A percentile compares a stretch with the other conserved stretches of the same genome.
phyloP scores from a whole-genome alignment of 805 yeast species.

The Candida ponderosae region DNA sequence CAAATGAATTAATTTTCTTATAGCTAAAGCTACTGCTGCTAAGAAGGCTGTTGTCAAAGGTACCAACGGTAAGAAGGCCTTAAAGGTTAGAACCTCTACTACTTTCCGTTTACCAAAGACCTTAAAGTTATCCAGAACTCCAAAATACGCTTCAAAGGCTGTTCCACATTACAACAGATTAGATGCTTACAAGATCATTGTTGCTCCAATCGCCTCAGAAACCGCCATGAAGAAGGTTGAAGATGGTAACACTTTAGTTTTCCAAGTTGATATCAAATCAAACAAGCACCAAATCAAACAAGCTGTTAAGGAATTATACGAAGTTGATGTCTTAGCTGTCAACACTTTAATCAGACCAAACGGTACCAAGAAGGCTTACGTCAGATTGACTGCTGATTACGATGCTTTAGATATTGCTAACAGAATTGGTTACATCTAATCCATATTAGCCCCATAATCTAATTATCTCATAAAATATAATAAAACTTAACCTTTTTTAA shows the following conservation, averaged over 20 bases:
- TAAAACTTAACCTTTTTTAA: too few species aligned
- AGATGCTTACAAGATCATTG: conserved; percentile 91
- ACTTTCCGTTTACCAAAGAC: conserved; percentile 98
- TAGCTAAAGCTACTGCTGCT: conserved; percentile 88
- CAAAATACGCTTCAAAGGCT: conserved; percentile 91
- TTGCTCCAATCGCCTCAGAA: conserved; percentile 94
- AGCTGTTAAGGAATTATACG: conserved; percentile 97
- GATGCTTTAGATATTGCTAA: conserved; percentile 99
- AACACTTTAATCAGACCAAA: conserved; percentile 98
- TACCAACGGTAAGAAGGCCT: conserved; percentile 81
- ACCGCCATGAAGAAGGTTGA: conserved; percentile 99
- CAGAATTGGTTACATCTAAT: conserved; percentile 98
- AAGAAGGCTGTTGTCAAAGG: conserved; percentile 99
- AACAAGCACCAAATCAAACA: conserved; percentile 98
- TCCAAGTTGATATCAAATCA: conserved; percentile 95
- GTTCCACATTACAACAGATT: conserved; percentile 97
- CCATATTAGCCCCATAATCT: conserved; percentile 5
- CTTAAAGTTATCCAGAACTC: conserved; percentile 85
- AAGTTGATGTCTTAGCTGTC: conserved; percentile 87
- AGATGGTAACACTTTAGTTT: conserved; percentile 98
- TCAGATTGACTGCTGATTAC: conserved; percentile 97
- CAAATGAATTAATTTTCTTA: conserved; percentile 14
- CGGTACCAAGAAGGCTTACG: conserved; percentile 99
- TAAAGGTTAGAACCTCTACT: conserved; percentile 91
- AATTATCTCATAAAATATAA: too few species aligned